phyloP scores from a whole-genome alignment of 169 alveolate species.

The Theileria parva region DNA sequence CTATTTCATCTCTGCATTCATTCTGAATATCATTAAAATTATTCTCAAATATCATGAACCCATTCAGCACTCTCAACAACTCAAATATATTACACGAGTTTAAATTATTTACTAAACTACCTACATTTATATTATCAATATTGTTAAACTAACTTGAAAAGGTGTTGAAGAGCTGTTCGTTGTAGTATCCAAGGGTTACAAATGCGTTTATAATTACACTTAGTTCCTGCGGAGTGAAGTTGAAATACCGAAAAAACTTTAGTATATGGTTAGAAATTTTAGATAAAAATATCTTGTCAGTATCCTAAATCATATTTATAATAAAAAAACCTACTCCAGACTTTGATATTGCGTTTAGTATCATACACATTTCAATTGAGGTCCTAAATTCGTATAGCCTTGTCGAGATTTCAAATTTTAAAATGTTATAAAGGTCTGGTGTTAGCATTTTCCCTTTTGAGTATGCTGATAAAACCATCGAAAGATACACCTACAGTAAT shows the following conservation, averaged over 20 bases:
- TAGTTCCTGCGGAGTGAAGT: slow-evolving; percentile 25
- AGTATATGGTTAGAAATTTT: slow-evolving; percentile 9
- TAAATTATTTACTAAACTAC: neutral
- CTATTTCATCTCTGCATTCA: slow-evolving; percentile 7
- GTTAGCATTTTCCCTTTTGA: slow-evolving; percentile 51
- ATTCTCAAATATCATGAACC: slow-evolving; percentile 25
- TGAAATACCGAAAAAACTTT: neutral
- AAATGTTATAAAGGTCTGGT: slow-evolving; percentile 4
- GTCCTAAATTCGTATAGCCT: slow-evolving; percentile 56
- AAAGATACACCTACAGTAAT: slow-evolving; percentile 26
- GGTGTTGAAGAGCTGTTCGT: slow-evolving; percentile 3
- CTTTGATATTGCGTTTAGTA: slow-evolving; percentile 58
- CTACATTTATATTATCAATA: neutral
- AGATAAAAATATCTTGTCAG: slow-evolving; percentile 9
- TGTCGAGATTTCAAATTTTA: slow-evolving; percentile 27
- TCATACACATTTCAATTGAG: slow-evolving; percentile 65
- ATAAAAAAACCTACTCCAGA: slow-evolving; percentile 15
- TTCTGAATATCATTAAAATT: slow-evolving; percentile 4
- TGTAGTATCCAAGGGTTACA: neutral
- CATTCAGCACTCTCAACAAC: slow-evolving; percentile 4
- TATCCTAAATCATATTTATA: slow-evolving; percentile 9
- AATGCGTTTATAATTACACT: slow-evolving; percentile 29
- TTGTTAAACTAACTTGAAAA: slow-evolving; percentile 12
- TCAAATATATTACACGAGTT: slow-evolving; percentile 5
- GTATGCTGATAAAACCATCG: slow-evolving; percentile 72